Conservation (phyloP, 768 basidiomycete species). For the Nidula microcarpa region DNA sequence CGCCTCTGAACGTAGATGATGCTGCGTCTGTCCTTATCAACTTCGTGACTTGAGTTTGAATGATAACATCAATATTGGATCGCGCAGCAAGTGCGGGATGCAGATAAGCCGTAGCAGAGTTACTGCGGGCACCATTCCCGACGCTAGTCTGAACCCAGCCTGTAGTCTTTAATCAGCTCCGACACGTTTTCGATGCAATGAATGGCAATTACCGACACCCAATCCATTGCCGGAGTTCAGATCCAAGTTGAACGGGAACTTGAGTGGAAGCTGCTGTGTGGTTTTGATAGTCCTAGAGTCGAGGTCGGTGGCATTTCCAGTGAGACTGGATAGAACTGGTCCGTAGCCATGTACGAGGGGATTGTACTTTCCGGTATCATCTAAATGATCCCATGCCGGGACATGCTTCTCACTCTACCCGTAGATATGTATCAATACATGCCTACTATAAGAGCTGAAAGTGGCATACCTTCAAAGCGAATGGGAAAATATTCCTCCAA, state of each 20-base stretch:
- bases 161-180: not conserved
- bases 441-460: not conserved
- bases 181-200: not conserved
- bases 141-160: not conserved
- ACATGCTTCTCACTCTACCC: not conserved
- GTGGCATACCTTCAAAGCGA: not conserved
- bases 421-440: not conserved
- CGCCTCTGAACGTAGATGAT: not conserved
- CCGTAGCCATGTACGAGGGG: not conserved
- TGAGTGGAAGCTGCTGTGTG: not conserved
- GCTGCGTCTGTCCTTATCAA: not conserved
- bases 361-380: not conserved
- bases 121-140: not conserved
- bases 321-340: not conserved
- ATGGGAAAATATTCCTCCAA: not conserved
- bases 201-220: not conserved
- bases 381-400: not conserved
- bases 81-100: not conserved
- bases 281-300: not conserved
- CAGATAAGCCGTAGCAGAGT: not conserved
- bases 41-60: not conserved
- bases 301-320: not conserved
- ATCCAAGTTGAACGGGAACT: slow-evolving; percentile 1
- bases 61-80: not conserved
- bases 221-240: not conserved